Percentiles rank a stretch among this genome's conserved stretches.
These are phyloP conservation scores for Colletotrichum paranaense DNA, from an alignment of 2,329 filamentous ascomycete genomes.

Conservation along the genomic window DNA sequence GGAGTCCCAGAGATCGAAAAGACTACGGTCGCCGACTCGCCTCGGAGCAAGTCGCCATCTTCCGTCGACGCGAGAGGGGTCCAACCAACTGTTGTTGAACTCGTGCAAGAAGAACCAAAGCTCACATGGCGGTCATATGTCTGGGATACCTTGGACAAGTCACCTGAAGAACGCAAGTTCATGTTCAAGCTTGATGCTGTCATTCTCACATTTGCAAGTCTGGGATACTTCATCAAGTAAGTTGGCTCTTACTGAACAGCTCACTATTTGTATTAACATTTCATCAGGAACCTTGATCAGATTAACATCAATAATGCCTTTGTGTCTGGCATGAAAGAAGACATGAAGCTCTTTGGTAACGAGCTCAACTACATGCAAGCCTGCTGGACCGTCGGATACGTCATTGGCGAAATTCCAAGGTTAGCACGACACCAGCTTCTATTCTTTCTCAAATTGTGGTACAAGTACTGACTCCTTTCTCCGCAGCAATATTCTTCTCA, in stretches of 20 bases:
- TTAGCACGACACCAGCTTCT: too few species aligned
- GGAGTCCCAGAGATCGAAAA: conserved; percentile 16
- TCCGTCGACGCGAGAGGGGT: background rate
- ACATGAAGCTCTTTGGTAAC: conserved; percentile 41
- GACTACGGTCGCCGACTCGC: conserved; percentile 8
- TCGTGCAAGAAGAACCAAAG: conserved; percentile 45
- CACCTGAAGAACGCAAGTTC: conserved; percentile 51
- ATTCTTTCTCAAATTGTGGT: too few species aligned
- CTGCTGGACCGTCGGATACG: conserved; percentile 41
- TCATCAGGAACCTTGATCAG: conserved; percentile 40
- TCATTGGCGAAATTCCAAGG: conserved; percentile 42
- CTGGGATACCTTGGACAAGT: conserved; percentile 61
- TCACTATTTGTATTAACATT: background rate
- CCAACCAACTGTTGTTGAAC: background rate
- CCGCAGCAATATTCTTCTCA: conserved; percentile 46
- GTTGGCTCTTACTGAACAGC: background rate
- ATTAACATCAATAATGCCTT: conserved; percentile 50
- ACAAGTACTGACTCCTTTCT: too few species aligned
- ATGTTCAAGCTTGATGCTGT: conserved; percentile 56
- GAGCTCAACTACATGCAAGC: conserved; percentile 43
- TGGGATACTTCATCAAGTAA: conserved; percentile 41
- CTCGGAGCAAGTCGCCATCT: conserved; percentile 18
- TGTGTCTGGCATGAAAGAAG: conserved; percentile 42
- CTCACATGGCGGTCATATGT: conserved; percentile 58
- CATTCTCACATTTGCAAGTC: conserved; percentile 48